phyloP scores from a whole-genome alignment of 2,329 filamentous ascomycete genomes.

The Aspergillus texensis region DNA sequence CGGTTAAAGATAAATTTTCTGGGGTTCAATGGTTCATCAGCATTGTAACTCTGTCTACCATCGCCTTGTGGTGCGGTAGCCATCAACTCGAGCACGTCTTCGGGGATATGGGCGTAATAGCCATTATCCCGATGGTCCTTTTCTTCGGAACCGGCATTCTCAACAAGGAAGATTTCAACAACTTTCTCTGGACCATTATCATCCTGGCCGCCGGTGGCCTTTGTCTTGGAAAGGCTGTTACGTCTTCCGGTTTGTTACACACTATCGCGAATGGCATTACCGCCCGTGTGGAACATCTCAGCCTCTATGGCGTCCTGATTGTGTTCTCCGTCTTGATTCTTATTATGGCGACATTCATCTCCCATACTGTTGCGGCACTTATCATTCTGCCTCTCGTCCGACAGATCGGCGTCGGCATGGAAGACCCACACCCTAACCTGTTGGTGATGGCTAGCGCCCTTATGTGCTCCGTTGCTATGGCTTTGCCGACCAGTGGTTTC shows the following conservation, averaged over 20 bases:
- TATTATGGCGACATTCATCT: conserved; percentile 96
- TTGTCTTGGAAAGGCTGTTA: conserved; percentile 90
- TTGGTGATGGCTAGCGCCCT: conserved; percentile 92
- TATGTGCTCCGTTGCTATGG: conserved; percentile 99
- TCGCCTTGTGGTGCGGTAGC: conserved; percentile 86
- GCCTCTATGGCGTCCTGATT: conserved; percentile 81
- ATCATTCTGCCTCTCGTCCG: conserved; percentile 91
- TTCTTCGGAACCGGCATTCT: conserved; percentile 97
- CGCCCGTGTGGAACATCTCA: conserved; percentile 71
- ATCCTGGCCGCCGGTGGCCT: conserved; percentile 93
- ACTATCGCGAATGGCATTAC: conserved; percentile 83
- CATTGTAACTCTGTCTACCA: conserved; percentile 78
- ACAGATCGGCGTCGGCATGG: conserved; percentile 82
- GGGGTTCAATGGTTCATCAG: conserved; percentile 93
- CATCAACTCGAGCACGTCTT: conserved; percentile 86
- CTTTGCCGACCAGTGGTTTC: conserved; percentile 90
- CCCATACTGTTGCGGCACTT: conserved; percentile 91
- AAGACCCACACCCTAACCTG: conserved; percentile 87
- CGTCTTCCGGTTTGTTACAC: conserved; percentile 86
- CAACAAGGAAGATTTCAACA: conserved; percentile 99
- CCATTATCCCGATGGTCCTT: conserved; percentile 90
- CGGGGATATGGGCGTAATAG: conserved; percentile 97
- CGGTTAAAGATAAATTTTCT: conserved; percentile 84
- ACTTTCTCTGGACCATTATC: conserved; percentile 99
- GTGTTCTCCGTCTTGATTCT: conserved; percentile 84